Conservation (phyloP, 2,329 filamentous ascomycete genomes). For the Fusarium camptoceras region DNA sequence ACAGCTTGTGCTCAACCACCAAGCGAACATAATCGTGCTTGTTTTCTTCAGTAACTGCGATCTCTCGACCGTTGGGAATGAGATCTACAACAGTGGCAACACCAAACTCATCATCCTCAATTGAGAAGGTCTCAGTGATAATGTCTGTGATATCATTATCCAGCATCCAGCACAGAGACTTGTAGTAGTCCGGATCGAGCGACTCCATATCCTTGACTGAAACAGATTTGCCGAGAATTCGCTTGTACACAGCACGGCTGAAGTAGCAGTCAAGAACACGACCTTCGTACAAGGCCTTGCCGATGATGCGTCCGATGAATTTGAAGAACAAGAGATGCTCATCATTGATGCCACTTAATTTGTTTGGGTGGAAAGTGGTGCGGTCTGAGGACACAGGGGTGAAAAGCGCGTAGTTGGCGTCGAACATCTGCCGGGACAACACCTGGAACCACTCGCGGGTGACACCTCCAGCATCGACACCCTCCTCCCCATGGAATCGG, state of each 20-base stretch:
- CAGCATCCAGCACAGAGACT: conserved; percentile 97
- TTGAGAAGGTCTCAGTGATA: conserved; percentile 94
- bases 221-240: conserved; percentile 92
- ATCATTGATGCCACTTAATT: conserved; percentile 90
- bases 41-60: conserved; percentile 96
- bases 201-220: conserved; percentile 99
- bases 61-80: conserved; percentile 86
- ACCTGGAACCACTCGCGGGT: conserved; percentile 99
- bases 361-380: conserved; percentile 98
- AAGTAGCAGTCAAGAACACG: conserved; percentile 98
- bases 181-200: conserved; percentile 98
- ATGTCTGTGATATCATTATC: conserved; percentile 99
- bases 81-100: conserved; percentile 89
- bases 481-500: conserved; percentile 96
- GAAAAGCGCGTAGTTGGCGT: conserved; percentile 96
- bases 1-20: conserved; percentile 92
- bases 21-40: conserved; percentile 97
- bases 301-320: conserved; percentile 98
- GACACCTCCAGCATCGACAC: conserved; percentile 96
- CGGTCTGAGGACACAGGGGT: conserved; percentile 96
- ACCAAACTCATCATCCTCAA: conserved; percentile 94
- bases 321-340: conserved; percentile 99
- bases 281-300: conserved; percentile 96
- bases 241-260: conserved; percentile 97
- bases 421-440: conserved; percentile 97